Base-by-base conservation (phyloP, 2,329 filamentous ascomycete genomes). In the Pseudogymnoascus sp. region DNA sequence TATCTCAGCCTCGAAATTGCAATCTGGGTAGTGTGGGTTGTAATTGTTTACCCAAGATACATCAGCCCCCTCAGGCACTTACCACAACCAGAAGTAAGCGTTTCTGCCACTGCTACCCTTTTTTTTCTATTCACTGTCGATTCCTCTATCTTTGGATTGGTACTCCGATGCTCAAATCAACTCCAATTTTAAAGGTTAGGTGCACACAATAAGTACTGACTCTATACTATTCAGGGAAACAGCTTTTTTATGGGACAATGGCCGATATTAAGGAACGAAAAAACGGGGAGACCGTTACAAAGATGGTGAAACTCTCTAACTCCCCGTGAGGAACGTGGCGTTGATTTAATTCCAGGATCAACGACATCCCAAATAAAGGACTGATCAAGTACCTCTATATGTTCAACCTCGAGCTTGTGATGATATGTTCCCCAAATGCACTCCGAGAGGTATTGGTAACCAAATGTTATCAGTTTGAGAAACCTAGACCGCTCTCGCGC, bases 391-490 rank as follows among this genome's bases (percentile, higher is more conserved):
- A 88, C 70, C 79, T 83, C 12, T 78, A 81, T 29, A 69, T 85
- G 9, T 79, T 86, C 64, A 89, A 89, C 69, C 70, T 77, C 21
- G 87, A 89, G 70, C 80, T 85, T 35, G 66, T 90, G 13, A 66
- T 89, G 8, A 70, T 86, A 58, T 82, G 80, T 1, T 83, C 77
- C 2, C 79, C 87, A 21, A 87, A 87, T 72, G 85, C 82, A 0
- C 75, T 91, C 13, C 79, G 82, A 4, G 88, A 92, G 72, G 80
- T 91, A 7, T 78, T 92, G 3, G 83, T 85, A 27, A 84, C 82
- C 18, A 87, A 85, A 64, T 84, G 79, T 65, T 90, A 92, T 71
- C 83, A 87, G 40, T 92, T 89, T 66, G 70, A 79, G 52, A 90
- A 90, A 70, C 87, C 87, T 0, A 60, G 68, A 1, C 78, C 80